These are phyloP conservation scores for Helotiales sp. DNA, from an alignment of 2,329 filamentous ascomycete species.

Conservation along the genomic window DNA sequence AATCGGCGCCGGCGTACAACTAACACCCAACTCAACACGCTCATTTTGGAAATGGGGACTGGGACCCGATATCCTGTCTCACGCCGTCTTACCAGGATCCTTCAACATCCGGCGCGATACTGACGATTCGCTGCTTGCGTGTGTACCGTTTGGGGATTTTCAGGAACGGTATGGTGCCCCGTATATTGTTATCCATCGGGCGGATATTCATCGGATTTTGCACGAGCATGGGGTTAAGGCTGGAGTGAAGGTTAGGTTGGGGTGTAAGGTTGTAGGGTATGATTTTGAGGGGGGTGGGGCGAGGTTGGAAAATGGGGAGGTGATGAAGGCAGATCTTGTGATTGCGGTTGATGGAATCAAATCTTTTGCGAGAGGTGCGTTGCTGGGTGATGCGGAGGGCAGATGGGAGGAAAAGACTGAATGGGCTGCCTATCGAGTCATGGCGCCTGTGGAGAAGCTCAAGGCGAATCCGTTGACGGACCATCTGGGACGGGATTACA, in stretches of 20 bases:
- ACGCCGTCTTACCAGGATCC: neutral
- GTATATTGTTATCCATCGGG: constrained; percentile 26
- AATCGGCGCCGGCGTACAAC: constrained; percentile 52
- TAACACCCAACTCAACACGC: constrained; percentile 53
- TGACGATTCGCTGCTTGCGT: constrained; percentile 37
- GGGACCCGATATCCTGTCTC: constrained; percentile 13
- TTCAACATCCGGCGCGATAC: neutral
- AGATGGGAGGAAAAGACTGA: neutral
- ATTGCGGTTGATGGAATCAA: constrained; percentile 45
- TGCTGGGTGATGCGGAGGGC: neutral
- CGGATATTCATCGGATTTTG: constrained; percentile 31
- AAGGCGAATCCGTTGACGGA: neutral
- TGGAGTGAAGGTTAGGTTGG: constrained; percentile 17
- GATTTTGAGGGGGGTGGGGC: constrained; percentile 28
- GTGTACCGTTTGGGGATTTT: constrained; percentile 35
- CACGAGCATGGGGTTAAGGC: constrained; percentile 39
- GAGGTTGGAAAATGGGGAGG: constrained; percentile 38
- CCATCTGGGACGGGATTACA: neutral
- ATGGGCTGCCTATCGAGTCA: neutral
- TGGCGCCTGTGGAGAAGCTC: neutral
- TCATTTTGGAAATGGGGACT: constrained; percentile 47
- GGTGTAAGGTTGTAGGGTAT: constrained; percentile 9
- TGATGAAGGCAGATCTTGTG: constrained; percentile 38
- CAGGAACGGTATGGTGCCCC: constrained; percentile 29
- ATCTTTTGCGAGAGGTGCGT: constrained; percentile 25